Percentiles rank a stretch among this genome's conserved stretches.
Evolutionary conservation across 2,329 filamentous ascomycete genomes (phyloP).

Genomic region (Uncinocarpus reesii): DNA sequence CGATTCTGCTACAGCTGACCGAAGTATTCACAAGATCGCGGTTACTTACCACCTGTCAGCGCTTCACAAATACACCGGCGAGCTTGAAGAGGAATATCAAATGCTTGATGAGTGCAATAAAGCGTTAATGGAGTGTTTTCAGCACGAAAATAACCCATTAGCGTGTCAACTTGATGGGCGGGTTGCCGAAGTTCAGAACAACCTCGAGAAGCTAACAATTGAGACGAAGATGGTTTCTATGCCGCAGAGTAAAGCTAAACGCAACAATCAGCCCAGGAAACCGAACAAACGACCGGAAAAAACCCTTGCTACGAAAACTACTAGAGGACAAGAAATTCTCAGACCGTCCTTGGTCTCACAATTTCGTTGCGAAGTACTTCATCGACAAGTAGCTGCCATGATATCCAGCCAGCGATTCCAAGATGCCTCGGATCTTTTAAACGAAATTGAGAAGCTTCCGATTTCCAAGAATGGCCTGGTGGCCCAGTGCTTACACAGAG

Average conservation of each 20-base stretch:
- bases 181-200: constrained; percentile 32
- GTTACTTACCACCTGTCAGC: constrained; percentile 37
- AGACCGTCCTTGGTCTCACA: constrained; percentile 27
- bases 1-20: constrained; percentile 41
- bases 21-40: constrained; percentile 45
- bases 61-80: constrained; percentile 39
- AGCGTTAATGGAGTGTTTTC: constrained; percentile 36
- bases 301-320: constrained; percentile 18
- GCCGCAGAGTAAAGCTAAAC: constrained; percentile 4
- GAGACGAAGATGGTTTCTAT: constrained; percentile 18
- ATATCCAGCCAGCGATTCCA: constrained; percentile 43
- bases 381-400: constrained; percentile 29
- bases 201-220: constrained; percentile 36
- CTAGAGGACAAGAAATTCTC: constrained; percentile 21
- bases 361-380: constrained; percentile 41
- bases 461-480: constrained; percentile 51
- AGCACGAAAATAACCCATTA: constrained; percentile 24
- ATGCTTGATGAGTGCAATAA: constrained; percentile 38
- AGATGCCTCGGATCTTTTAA: constrained; percentile 47
- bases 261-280: background rate
- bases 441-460: constrained; percentile 27
- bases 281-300: constrained; percentile 7
- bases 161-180: constrained; percentile 21
- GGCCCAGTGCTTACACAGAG: constrained; percentile 37
- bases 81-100: constrained; percentile 37